Conservation (phyloP, 2,329 filamentous ascomycete species). For the Aspergillus melleus region DNA sequence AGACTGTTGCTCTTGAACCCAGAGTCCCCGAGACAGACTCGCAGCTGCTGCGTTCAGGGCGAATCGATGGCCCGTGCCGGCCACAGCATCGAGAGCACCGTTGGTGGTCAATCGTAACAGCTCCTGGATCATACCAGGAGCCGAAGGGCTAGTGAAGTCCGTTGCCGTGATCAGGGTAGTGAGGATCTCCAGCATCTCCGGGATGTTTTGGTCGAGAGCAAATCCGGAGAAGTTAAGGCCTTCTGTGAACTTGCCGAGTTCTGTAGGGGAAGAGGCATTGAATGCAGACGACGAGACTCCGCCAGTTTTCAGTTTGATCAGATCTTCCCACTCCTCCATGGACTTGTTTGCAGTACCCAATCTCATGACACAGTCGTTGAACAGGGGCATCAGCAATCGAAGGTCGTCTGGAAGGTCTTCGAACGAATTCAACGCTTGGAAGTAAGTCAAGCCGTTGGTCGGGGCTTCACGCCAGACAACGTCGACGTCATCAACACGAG, state of each 20-base stretch:
- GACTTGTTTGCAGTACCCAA: slow-evolving; percentile 82
- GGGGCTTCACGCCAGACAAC: slow-evolving; percentile 90
- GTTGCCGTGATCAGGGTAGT: slow-evolving; percentile 80
- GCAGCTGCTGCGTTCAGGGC: slow-evolving; percentile 83
- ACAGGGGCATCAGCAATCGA: slow-evolving; percentile 80
- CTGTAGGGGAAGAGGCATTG: slow-evolving; percentile 72
- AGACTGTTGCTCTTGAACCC: slow-evolving; percentile 77
- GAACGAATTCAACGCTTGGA: slow-evolving; percentile 81
- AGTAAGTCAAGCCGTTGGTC: slow-evolving; percentile 95
- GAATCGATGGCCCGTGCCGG: slow-evolving; percentile 83
- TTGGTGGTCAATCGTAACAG: slow-evolving; percentile 83
- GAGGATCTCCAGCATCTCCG: slow-evolving; percentile 85
- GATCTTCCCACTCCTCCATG: slow-evolving; percentile 93
- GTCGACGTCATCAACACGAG: slow-evolving; percentile 61
- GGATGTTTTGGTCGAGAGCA: slow-evolving; percentile 85
- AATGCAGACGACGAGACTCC: slow-evolving; percentile 85
- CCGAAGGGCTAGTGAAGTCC: slow-evolving; percentile 81
- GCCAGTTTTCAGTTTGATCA: slow-evolving; percentile 94
- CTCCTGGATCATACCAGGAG: slow-evolving; percentile 79
- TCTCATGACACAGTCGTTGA: slow-evolving; percentile 89
- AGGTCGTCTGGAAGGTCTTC: slow-evolving; percentile 80
- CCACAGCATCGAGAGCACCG: slow-evolving; percentile 87
- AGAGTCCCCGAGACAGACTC: slow-evolving; percentile 69
- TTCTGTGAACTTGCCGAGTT: slow-evolving; percentile 71
- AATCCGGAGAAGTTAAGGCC: slow-evolving; percentile 83